Evolutionary conservation across 768 basidiomycete species (phyloP).

Genomic region (Xerocomus spinulosus): DNA sequence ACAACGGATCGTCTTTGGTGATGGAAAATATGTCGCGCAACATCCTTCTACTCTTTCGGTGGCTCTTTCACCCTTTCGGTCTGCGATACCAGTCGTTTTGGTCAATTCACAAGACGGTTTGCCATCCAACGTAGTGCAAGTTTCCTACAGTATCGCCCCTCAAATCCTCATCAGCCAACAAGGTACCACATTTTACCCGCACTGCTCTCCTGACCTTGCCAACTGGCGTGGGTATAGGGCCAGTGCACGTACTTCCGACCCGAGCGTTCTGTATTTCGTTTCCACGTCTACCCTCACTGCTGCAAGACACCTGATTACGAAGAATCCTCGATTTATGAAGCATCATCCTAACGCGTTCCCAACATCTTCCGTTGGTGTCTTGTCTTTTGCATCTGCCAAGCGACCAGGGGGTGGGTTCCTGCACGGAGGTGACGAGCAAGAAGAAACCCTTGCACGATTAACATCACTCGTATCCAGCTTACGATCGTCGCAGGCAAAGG

Average conservation of each 20-base stretch:
- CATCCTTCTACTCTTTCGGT: conserved; percentile 8
- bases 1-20: conserved; percentile 34
- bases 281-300: conserved; percentile 30
- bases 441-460: conserved; percentile 38
- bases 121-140: not conserved
- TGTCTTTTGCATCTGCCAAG: conserved; percentile 42
- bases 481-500: conserved; percentile 27
- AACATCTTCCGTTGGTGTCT: conserved; percentile 33
- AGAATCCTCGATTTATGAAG: conserved; percentile 10
- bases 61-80: conserved; percentile 16
- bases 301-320: conserved; percentile 25
- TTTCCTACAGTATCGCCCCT: conserved; percentile 33
- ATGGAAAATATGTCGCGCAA: conserved; percentile 39
- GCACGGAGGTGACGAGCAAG: conserved; percentile 44
- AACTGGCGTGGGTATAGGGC: conserved; percentile 28
- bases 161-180: conserved; percentile 35
- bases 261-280: conserved; percentile 29
- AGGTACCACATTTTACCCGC: conserved; percentile 38
- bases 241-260: not conserved
- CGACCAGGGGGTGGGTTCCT: conserved; percentile 43
- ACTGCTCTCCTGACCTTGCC: conserved; percentile 34
- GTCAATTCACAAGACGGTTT: conserved; percentile 4
- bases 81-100: conserved; percentile 6
- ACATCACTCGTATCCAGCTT: conserved; percentile 40
- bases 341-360: conserved; percentile 16